Evolutionary conservation across 2,329 filamentous ascomycete species (phyloP), one percentile per base, ranked within the genome.

Genomic region (Rhynchosporium agropyri): DNA sequence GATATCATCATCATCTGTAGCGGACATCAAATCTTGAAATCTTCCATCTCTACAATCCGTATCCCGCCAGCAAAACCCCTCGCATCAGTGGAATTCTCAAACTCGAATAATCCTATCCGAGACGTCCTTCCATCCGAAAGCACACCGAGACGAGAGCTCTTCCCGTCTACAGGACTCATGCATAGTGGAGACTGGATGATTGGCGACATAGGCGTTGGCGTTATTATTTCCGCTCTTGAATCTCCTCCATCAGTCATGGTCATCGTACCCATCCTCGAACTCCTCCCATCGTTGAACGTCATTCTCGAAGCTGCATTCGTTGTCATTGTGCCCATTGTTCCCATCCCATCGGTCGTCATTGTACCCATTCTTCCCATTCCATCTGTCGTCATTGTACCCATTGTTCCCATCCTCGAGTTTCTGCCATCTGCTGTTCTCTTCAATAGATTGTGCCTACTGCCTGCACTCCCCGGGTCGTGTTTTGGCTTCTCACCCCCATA

Each of bases 31-130:
- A 60, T 51, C 58, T 60, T 60, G 38, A 60, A 45, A 43, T 60
- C 48, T 33, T 60, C 58, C 58, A 60, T 60, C 46, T 53, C 46
- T n/a, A 60, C 58, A 51, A 60, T 51, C 20, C 58, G 58, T 42
- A 60, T 60, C 2, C 58, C 58, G 5, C 58, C 58, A 33, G 46
- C 51, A 28, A 60, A 60, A 2, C 58, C 58, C 15, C 58, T 29
- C 38, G 36, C n/a, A 28, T 51, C 48, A 8, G 48, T 48, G 15
- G 58, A 60, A 9, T 51, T 48, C 8, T 60, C 58, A 40, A 60
- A 60, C 38, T 51, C 58, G 10, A 60, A 60, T 4, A 38, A 26
- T 9, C 58, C 58, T n/a, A 60, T 60, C 36, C 58, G 51, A 4
- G 58, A 51, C 10, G 46, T 53, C 28, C 58, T 15, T 29, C 58